Base-by-base conservation (phyloP, 306 rosid species). In the Gastrolobium villosum region DNA sequence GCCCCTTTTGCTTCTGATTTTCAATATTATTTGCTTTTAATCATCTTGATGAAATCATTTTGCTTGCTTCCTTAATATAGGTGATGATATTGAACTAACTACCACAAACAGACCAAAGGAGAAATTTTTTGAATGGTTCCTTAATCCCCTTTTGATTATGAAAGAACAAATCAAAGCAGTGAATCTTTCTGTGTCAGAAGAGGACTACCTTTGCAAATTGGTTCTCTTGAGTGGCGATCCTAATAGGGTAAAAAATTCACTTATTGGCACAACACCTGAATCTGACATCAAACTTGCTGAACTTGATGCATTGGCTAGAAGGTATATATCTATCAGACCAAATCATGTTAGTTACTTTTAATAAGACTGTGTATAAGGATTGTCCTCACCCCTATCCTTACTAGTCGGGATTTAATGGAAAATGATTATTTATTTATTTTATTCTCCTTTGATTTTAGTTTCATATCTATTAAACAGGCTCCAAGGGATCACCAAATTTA, bases 121-220 rank as follows among this genome's bases (percentile, higher is more conserved):
- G 26, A 81, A 84, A 1, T 60, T 93, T 73, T 95, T 87, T 45
- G 98, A 95, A 31, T 95, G 99, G 99, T 93, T 95, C 79, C 78
- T 95, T 75, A 79, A 87, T 70, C 99, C 99, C 4, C 90, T 95
- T 59, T 76, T 93, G 88, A 82, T 95, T 60, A 87, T 95, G 50
- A 93, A 88, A 82, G 99, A 95, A 9, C 99, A 95, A 89, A 91
- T 95, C 39, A 87, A 77, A 85, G 92, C 93, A 5, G 94, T 86
- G 80, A 81, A 91, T 59, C 97, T 95, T 50, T 82, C 86, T 0
- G 86, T 76, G 34, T 74, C 82, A 5, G 99, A 95, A 87, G 99
- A 95, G 75, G 88, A 81, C 46, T 93, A 93, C 81, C 77, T 95
- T 0, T 34, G 86, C 80, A 91, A 74, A 81, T 87, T 95, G 75